Evolutionary conservation across 2,329 filamentous ascomycete species (phyloP).

Genomic region (Sarocladium kiliense): DNA sequence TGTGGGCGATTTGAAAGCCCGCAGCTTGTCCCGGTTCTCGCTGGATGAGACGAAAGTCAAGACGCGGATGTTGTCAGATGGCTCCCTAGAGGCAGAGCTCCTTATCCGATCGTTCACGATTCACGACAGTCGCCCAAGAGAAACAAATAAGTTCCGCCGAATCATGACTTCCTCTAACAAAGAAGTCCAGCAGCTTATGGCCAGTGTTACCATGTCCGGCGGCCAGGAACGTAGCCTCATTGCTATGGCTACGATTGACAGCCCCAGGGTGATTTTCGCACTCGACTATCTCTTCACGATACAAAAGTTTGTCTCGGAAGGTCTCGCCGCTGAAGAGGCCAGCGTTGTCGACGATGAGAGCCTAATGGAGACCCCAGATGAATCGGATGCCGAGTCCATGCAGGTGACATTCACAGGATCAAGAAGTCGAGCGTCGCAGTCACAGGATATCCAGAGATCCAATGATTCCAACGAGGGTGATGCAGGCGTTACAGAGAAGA

Average conservation of each 20-base stretch:
- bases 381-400: constrained; percentile 56
- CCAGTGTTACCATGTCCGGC: constrained; percentile 86
- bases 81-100: constrained; percentile 86
- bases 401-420: constrained; percentile 32
- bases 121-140: constrained; percentile 79
- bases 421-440: constrained; percentile 17
- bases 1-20: constrained; percentile 69
- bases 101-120: constrained; percentile 94
- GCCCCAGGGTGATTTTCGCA: constrained; percentile 89
- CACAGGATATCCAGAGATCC: constrained; percentile 1
- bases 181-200: constrained; percentile 96
- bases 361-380: constrained; percentile 51
- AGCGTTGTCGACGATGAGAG: constrained; percentile 38
- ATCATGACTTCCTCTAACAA: constrained; percentile 98
- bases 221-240: constrained; percentile 78
- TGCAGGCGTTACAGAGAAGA: constrained; percentile 11
- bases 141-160: constrained; percentile 92
- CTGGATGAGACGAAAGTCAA: constrained; percentile 90
- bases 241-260: constrained; percentile 89
- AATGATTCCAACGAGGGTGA: constrained; percentile 14
- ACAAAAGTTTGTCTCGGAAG: constrained; percentile 73
- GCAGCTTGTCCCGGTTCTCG: constrained; percentile 89
- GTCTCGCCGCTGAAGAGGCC: constrained; percentile 57
- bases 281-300: constrained; percentile 92
- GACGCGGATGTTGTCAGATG: constrained; percentile 86